A percentile compares a stretch with the other conserved stretches of the same genome.
These are phyloP conservation scores for Ophiostoma perfectum DNA, from an alignment of 2,329 filamentous ascomycete genomes.

Conservation along the genomic window DNA sequence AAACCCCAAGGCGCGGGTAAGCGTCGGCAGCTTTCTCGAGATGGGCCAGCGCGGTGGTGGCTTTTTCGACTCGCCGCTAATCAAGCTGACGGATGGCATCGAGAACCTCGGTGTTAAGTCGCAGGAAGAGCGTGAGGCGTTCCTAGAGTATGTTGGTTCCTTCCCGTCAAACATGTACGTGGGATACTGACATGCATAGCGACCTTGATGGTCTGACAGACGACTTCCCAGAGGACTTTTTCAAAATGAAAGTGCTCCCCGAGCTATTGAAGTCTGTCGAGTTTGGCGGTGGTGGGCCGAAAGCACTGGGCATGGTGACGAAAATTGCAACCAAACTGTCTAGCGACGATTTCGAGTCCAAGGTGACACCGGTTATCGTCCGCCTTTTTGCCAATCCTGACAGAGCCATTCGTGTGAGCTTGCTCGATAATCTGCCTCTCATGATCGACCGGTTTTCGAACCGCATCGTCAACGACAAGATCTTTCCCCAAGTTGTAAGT, in stretches of 20 bases:
- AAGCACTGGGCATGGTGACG: constrained; percentile 81
- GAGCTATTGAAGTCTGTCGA: constrained; percentile 98
- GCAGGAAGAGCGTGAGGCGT: constrained; percentile 75
- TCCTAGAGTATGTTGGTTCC: constrained; percentile 55
- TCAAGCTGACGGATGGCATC: constrained; percentile 86
- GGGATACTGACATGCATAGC: constrained; percentile 30
- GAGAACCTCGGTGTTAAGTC: constrained; percentile 88
- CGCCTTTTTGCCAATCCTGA: constrained; percentile 87
- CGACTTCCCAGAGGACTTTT: constrained; percentile 96
- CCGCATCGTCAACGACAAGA: constrained; percentile 89
- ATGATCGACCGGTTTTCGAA: constrained; percentile 90
- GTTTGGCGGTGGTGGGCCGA: constrained; percentile 90
- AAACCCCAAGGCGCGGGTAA: constrained; percentile 83
- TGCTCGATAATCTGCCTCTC: constrained; percentile 78
- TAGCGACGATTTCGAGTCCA: constrained; percentile 81
- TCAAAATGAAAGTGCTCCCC: constrained; percentile 92
- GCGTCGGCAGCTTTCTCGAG: constrained; percentile 78
- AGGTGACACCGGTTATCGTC: constrained; percentile 79
- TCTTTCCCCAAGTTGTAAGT: constrained; percentile 78
- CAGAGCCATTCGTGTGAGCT: constrained; percentile 80
- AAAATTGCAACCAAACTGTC: constrained; percentile 85
- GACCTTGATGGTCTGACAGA: constrained; percentile 82
- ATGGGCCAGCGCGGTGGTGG: constrained; percentile 75
- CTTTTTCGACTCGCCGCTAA: constrained; percentile 90
- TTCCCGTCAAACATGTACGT: neutral